Percentiles rank a stretch among this genome's conserved stretches.
phyloP scores from a whole-genome alignment of 441 rosid genomes.

The Pelargonium australe region DNA sequence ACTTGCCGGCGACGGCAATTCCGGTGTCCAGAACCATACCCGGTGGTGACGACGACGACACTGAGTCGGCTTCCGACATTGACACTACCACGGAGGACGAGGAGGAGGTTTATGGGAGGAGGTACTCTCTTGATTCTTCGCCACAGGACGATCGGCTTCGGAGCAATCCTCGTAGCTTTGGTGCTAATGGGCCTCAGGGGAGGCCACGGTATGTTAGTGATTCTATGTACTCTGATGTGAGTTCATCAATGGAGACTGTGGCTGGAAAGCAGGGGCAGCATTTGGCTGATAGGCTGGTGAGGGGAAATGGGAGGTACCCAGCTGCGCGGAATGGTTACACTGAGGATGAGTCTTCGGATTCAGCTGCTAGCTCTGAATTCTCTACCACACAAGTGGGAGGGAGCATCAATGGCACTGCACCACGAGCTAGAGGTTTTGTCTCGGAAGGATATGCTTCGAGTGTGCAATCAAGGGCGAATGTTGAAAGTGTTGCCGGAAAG shows the following conservation, averaged over 20 bases:
- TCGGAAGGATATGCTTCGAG: conserved; percentile 58
- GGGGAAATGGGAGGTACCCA: conserved; percentile 35
- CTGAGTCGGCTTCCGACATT: conserved; percentile 58
- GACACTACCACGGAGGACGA: conserved; percentile 62
- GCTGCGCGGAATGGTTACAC: conserved; percentile 37
- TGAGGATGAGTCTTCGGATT: conserved; percentile 68
- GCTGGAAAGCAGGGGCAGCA: conserved; percentile 36
- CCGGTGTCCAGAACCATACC: conserved; percentile 43
- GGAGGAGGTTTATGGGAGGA: conserved; percentile 56
- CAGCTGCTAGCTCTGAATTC: conserved; percentile 80
- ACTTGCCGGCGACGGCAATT: conserved; percentile 47
- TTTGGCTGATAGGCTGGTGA: conserved; percentile 29
- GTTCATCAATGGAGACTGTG: conserved; percentile 78
- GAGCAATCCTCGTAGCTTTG: conserved; percentile 29
- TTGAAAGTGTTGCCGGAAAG: conserved; percentile 35
- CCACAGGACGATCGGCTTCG: conserved; percentile 51
- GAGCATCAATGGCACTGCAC: conserved; percentile 40
- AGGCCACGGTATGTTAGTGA: conserved; percentile 42
- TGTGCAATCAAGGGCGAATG: conserved; percentile 36
- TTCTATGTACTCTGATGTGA: conserved; percentile 64
- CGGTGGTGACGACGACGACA: conserved; percentile 35
- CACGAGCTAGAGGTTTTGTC: conserved; percentile 28
- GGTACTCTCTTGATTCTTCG: conserved; percentile 75
- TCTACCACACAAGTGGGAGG: conserved; percentile 49
- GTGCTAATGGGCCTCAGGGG: conserved; percentile 25